These are phyloP conservation scores for Penicillium turbatum DNA, from an alignment of 495 filamentous ascomycete species.

Conservation along the genomic window DNA sequence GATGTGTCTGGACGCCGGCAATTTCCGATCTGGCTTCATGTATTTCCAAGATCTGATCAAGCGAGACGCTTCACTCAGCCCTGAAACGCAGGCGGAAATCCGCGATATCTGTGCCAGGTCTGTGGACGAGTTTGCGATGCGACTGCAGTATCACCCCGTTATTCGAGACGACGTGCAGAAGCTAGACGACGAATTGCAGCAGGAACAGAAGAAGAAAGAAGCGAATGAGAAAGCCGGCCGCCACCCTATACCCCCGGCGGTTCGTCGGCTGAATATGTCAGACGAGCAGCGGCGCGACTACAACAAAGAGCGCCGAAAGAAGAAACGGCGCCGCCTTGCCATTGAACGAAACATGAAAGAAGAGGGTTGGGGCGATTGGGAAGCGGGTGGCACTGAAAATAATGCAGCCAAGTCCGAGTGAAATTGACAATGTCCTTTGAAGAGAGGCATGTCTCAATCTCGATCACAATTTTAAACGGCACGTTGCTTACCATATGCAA, in stretches of 20 bases:
- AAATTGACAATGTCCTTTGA: background rate
- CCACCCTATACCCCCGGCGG: constrained; percentile 4
- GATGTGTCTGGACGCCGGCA: constrained; percentile 51
- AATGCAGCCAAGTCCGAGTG: background rate
- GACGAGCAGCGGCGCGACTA: constrained; percentile 12
- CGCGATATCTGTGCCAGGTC: constrained; percentile 26
- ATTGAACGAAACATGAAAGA: constrained; percentile 17
- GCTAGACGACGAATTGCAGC: constrained; percentile 10
- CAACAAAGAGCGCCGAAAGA: constrained; percentile 22
- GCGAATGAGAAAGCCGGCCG: background rate
- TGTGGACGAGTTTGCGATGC: constrained; percentile 28
- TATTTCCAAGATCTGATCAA: constrained; percentile 38
- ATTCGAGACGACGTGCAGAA: constrained; percentile 14
- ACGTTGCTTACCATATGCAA: background rate
- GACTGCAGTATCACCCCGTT: constrained; percentile 29
- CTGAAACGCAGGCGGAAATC: constrained; percentile 27
- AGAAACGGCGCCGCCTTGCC: constrained; percentile 17
- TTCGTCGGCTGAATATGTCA: constrained; percentile 6
- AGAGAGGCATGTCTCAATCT: background rate
- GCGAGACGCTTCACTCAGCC: constrained; percentile 21
- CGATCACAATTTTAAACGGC: background rate
- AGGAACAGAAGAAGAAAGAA: constrained; percentile 5
- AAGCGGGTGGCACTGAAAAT: constrained; percentile 11
- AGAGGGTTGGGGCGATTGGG: constrained; percentile 25
- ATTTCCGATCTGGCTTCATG: constrained; percentile 37